Evolutionary conservation across 495 filamentous ascomycete genomes (phyloP).

Genomic region (Cudoniella acicularis): DNA sequence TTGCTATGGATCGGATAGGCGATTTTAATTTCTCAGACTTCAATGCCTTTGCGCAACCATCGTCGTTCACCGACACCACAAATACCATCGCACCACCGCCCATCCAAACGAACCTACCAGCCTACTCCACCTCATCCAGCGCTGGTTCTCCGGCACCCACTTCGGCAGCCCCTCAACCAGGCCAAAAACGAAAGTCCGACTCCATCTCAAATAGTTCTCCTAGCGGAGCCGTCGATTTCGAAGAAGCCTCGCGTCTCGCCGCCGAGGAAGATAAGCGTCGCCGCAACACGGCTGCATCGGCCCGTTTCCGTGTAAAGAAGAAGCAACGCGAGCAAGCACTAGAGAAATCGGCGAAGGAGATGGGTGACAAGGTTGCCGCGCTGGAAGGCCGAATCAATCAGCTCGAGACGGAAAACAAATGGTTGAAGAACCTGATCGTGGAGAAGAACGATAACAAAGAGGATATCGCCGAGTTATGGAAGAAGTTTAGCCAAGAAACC

Average conservation of each 20-base stretch:
- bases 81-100: conserved; percentile 37
- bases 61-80: conserved; percentile 19
- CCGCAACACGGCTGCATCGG: conserved; percentile 91
- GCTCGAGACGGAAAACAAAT: conserved; percentile 93
- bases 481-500: conserved; percentile 23
- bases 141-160: conserved; percentile 39
- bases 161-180: conserved; percentile 21
- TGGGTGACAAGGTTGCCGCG: conserved; percentile 72
- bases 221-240: conserved; percentile 41
- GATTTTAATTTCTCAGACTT: conserved; percentile 28
- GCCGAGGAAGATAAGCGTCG: conserved; percentile 97
- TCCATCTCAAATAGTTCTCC: conserved; percentile 21
- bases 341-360: conserved; percentile 86
- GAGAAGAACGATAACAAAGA: conserved; percentile 76
- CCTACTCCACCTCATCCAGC: conserved; percentile 34
- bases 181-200: conserved; percentile 52
- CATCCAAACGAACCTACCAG: conserved; percentile 41
- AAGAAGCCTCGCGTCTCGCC: conserved; percentile 69
- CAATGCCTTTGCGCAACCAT: conserved; percentile 33
- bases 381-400: conserved; percentile 81
- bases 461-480: conserved; percentile 33
- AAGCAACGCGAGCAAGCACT: conserved; percentile 96
- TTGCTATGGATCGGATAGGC: conserved; percentile 18
- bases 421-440: conserved; percentile 89
- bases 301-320: conserved; percentile 98